Conservation (phyloP, 164 flowering plant species). For the Nymphaea thermarum region DNA sequence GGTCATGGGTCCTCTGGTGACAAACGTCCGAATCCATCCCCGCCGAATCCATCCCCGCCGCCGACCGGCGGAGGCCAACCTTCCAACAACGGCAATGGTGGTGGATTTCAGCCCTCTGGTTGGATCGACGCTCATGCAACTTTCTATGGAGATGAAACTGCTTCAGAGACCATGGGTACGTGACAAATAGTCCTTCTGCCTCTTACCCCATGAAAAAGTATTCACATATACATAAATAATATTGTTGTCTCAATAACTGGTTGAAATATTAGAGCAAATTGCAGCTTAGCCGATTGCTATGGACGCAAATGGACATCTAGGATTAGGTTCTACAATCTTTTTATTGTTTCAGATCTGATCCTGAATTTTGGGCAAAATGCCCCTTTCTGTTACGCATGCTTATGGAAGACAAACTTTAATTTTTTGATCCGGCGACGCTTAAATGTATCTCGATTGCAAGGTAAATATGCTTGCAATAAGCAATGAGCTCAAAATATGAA, state of each 20-base stretch:
- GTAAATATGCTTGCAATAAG: not conserved
- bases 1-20: too few relatives aligned
- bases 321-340: too few relatives aligned
- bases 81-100: not conserved
- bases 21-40: too few relatives aligned
- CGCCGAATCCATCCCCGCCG: too few relatives aligned
- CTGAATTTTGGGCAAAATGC: not conserved
- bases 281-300: not conserved
- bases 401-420: too few relatives aligned
- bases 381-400: too few relatives aligned
- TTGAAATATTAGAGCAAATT: not conserved
- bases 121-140: conserved; percentile 75
- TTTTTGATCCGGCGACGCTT: not conserved
- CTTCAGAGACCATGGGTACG: conserved; percentile 72
- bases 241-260: not conserved
- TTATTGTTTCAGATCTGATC: not conserved
- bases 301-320: not conserved
- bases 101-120: conserved; percentile 22
- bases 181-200: not conserved
- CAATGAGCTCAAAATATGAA: not conserved
- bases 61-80: too few relatives aligned
- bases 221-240: not conserved
- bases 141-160: conserved; percentile 89
- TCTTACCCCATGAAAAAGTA: not conserved
- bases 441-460: not conserved